Evolutionary conservation across 129 eudicot genomes (phyloP).

Genomic region (Flaveria trinervia): DNA sequence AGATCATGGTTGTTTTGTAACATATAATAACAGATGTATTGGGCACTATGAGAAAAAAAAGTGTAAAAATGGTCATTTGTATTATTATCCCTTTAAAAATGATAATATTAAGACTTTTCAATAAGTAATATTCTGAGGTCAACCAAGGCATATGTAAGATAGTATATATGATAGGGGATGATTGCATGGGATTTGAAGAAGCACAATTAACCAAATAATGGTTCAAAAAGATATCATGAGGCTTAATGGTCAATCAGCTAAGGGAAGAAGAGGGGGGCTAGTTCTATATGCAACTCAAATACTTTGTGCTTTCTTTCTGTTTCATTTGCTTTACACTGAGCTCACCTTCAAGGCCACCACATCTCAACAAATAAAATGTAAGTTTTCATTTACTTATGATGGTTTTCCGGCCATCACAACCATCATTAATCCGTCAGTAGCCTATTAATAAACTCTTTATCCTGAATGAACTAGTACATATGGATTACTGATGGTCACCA

Average conservation of each 20-base stretch:
- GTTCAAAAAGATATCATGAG: constrained; percentile 25
- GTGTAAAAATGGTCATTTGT: neutral
- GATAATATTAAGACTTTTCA: neutral
- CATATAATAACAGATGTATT: too few species aligned
- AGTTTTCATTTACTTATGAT: neutral
- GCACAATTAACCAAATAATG: constrained; percentile 12
- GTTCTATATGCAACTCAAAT: constrained; percentile 37
- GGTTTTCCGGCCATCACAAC: neutral
- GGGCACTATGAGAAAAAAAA: too few species aligned
- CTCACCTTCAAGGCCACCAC: constrained; percentile 20
- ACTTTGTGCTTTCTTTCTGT: constrained; percentile 35
- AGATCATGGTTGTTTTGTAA: neutral
- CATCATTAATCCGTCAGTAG: neutral
- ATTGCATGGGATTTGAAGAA: neutral
- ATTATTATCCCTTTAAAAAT: neutral
- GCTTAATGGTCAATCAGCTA: constrained; percentile 12
- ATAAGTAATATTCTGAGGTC: constrained; percentile 19
- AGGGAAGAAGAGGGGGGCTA: constrained; percentile 34
- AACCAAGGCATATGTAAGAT: neutral
- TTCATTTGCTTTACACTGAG: constrained; percentile 34
- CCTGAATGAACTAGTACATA: neutral
- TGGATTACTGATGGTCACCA: neutral
- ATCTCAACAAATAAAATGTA: constrained; percentile 34
- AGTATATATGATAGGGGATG: constrained; percentile 14
- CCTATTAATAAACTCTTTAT: too few species aligned